Evolutionary conservation across 2,329 filamentous ascomycete species (phyloP).

Genomic region (Xylariaceae sp.): DNA sequence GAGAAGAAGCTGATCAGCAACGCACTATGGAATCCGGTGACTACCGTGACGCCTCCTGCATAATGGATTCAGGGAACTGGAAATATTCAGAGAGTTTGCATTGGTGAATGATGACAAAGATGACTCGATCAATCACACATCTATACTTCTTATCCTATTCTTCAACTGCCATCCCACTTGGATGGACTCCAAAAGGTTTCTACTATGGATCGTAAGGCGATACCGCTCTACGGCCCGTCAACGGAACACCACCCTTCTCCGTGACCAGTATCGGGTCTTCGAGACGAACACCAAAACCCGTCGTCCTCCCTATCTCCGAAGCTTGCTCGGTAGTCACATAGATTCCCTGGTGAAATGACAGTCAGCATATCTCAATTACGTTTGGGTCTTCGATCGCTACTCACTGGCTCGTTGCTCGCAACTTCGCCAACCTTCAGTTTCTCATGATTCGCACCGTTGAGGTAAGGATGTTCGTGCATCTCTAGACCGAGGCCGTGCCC

Average conservation of each 20-base stretch:
- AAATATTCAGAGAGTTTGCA: too few relatives aligned
- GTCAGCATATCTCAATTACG: background rate
- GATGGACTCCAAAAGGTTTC: too few relatives aligned
- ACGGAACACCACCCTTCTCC: constrained; percentile 20
- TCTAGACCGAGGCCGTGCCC: constrained; percentile 26
- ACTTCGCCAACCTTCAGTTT: constrained; percentile 22
- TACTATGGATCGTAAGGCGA: constrained; percentile 25
- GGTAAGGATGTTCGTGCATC: constrained; percentile 26
- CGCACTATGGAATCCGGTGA: too few relatives aligned
- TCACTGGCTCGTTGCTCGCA: constrained; percentile 26
- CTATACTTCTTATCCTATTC: too few relatives aligned
- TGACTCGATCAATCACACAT: too few relatives aligned
- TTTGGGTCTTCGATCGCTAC: constrained; percentile 1
- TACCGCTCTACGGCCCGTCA: constrained; percentile 22
- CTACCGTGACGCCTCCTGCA: too few relatives aligned
- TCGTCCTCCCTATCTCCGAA: constrained; percentile 14
- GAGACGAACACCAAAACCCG: constrained; percentile 24
- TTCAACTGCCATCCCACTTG: too few relatives aligned
- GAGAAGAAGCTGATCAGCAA: too few relatives aligned
- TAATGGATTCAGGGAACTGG: too few relatives aligned
- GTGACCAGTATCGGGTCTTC: constrained; percentile 27
- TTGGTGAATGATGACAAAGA: too few relatives aligned
- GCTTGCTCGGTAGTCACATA: constrained; percentile 28
- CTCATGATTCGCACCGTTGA: constrained; percentile 26
- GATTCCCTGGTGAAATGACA: constrained; percentile 17